Evolutionary conservation across 139 green algal genomes (phyloP), one percentile per base, ranked within the genome.

Genomic region (Tetraselmis striata): DNA sequence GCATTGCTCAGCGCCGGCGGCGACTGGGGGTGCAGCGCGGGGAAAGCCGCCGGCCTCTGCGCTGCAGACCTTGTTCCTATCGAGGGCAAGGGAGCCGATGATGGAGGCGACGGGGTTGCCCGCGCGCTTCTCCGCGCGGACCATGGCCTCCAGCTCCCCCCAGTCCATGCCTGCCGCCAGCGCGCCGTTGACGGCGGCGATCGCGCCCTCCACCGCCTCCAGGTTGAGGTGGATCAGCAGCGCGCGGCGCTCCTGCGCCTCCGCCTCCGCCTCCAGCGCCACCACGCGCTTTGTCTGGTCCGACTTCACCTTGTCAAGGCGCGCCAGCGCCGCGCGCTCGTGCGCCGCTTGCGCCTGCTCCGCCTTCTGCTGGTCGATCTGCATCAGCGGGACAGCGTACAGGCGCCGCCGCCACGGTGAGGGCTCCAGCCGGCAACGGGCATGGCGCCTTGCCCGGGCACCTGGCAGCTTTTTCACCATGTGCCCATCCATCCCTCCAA

Each of bases 61-160:
- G n/a, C n/a, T n/a, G n/a, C n/a, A n/a, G 59, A 96, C 86, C 32
- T 83, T 83, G 83, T 96, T 96, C 5, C 83, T 31, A 2, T 97
- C 90, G 79, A 98, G 86, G 30, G 96, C 82, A 59, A 98, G 87
- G 27, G 81, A 90, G 59, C 94, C 87, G 28, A 98, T 93, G 22
- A 94, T 81, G 0, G 30, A 82, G 0, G 96, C 96, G 79, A 99
- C 93, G 0, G 96, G 96, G 86, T 99, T 99, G 31, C 96, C 96
- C 1, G 91, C 91, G 1, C 84, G 83, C 30, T 88, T 83, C 92
- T 97, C 93, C 22, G 90, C 88, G 59, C 89, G 86, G 80, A 97
- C 94, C 81, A 95, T 85, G 1, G 29, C 25, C 59, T 90, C 90
- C 30, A 99, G 85, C 45, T 98, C 95, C 23, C 75, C 79, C 96